A percentile compares a stretch with the other conserved stretches of the same genome.
Conservation (phyloP, 2,329 filamentous ascomycete genomes). For the Nemania sp. region DNA sequence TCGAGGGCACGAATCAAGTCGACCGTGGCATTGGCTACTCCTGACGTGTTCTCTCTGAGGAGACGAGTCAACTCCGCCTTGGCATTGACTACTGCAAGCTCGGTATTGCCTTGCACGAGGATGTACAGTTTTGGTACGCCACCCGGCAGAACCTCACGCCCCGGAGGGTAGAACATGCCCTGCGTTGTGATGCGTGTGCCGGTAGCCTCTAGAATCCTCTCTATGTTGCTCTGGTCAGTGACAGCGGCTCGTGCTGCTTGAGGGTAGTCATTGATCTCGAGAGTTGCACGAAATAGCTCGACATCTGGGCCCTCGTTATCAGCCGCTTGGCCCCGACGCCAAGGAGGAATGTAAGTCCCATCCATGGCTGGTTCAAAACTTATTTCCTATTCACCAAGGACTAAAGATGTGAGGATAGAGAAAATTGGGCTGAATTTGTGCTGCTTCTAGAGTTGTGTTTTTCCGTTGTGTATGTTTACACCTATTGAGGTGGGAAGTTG, state of each 20-base stretch:
- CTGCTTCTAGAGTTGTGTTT: too few relatives aligned
- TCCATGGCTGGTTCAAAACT: too few relatives aligned
- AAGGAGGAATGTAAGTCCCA: too few relatives aligned
- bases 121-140: slow-evolving; percentile 96
- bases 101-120: slow-evolving; percentile 94
- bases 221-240: slow-evolving; percentile 96
- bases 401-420: too few relatives aligned
- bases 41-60: too few relatives aligned
- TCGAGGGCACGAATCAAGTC: slow-evolving; percentile 86
- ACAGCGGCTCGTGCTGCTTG: slow-evolving; percentile 98
- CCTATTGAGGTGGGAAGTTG: too few relatives aligned
- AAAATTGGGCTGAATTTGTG: too few relatives aligned
- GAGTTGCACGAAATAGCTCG: slow-evolving; percentile 91
- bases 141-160: slow-evolving; percentile 75
- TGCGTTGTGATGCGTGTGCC: slow-evolving; percentile 97
- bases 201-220: slow-evolving; percentile 93
- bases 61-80: too few relatives aligned
- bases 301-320: slow-evolving; percentile 99
- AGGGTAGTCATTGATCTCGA: slow-evolving; percentile 99
- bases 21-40: slow-evolving; percentile 85
- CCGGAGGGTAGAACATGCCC: slow-evolving; percentile 82
- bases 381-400: too few relatives aligned
- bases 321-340: slow-evolving; percentile 89
- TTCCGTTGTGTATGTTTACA: too few relatives aligned
- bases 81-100: slow-evolving; percentile 87